Base-by-base conservation (phyloP, 2,329 filamentous ascomycete species). In the Neopestalotiopsis sp. region DNA sequence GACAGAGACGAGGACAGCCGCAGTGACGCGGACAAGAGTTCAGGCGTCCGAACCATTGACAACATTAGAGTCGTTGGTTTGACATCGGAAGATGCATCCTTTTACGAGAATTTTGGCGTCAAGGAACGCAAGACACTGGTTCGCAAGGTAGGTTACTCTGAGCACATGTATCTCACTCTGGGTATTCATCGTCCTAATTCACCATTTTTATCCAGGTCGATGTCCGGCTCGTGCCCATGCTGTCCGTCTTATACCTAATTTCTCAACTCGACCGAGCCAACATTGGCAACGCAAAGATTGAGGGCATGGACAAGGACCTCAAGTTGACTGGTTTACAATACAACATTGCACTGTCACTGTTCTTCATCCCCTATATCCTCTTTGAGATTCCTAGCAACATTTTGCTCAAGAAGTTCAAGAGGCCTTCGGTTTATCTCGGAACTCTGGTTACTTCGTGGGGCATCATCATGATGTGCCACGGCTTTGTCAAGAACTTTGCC, bases 381-480 rank as follows among this genome's bases (percentile, higher is more conserved):
- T 89, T 90, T 71, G 90, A 92, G 74, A 83, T 87, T 0, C 76
- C 90, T 34, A 91, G 89, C 57, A 92, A 93, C 73, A 79, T 91
- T 32, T 76, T 92, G 17, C 85, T 92, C 59, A 92, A 92, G 75
- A 85, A 84, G 5, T 81, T 91, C 71, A 73, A 67, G 20, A 83
- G 87, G 0, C 91, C 91, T 0, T 89, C 87, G 28, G 78, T 90
- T 45, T 93, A 92, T 73, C 83, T 92, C 57, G 89, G 90, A 0
- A 78, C 84, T 3, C 91, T 92, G 69, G 91, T 93, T 84, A 77
- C 89, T 2, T 76, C 85, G 10, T 85, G 76, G 76, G 75, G 74
- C 13, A 57, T 77, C 20, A 72, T 74, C 63, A 74, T 77, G 75
- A 76, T 74, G 3, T 66, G 73, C 1, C 72, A 73, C 28, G 74